Base-by-base conservation (phyloP, 2,329 filamentous ascomycete species). In the Leptodontidium sp. region DNA sequence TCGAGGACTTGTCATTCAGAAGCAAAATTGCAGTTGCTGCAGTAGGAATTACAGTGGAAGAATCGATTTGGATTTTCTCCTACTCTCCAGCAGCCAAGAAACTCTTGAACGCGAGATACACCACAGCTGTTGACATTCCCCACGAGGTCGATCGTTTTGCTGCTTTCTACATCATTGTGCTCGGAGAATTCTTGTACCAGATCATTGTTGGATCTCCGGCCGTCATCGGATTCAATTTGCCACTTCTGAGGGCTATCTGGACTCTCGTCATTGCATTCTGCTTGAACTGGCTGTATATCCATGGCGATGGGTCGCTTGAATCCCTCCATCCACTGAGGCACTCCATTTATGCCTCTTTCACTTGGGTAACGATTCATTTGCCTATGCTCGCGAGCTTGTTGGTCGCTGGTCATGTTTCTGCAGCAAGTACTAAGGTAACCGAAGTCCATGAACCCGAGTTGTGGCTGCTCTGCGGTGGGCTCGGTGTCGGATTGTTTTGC, bases 121-220 rank as follows among this genome's bases (percentile, higher is more conserved):
- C 82, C 66, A 84, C 83, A 0, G 84, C 84, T 0, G 82, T 84
- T 4, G 83, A 85, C 66, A 83, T 85, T 63, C 78, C 81, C 12
- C 84, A 85, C 69, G 83, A 85, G 71, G 79, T 84, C 43, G 84
- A 85, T 70, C 81, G 84, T 11, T 83, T 84, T 75, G 82, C 82
- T 0, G 83, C 83, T 15, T 85, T 85, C 70, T 84, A 83, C 74
- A 85, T 85, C 70, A 84, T 85, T 66, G 83, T 83, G n/a, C 80
- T 85, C 0, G 84, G 82, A 63, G 84, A 85, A 69, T 85, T 84
- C 70, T 77, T 85, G 17, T 84, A 84, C 68, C 80, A 80, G 67
- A 82, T 85, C 58, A 78, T 85, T 47, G 83, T 85, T 12, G 83
- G 82, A 4, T 81, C 81, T 35, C 82, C 82, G 53, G 82, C 83